phyloP scores from a whole-genome alignment of 1,284 basidiomycete genomes.

The Fistulinella staudtii region DNA sequence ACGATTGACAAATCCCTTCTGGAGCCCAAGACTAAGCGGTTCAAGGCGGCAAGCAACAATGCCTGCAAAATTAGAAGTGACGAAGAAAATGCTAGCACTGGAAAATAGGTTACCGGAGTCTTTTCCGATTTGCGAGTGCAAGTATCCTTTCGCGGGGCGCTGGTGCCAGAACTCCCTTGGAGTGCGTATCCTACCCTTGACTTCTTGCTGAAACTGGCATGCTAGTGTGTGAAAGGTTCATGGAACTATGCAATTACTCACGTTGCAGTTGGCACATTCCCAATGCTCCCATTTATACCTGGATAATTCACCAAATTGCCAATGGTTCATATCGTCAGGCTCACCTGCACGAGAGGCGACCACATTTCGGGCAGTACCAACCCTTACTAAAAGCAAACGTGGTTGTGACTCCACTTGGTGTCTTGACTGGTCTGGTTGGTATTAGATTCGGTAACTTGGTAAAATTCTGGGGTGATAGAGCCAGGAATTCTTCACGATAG shows the following conservation, averaged over 20 bases:
- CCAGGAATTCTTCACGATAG: slow-evolving; percentile 49
- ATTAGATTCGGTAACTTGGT: slow-evolving; percentile 33
- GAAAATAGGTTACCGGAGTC: slow-evolving; percentile 22
- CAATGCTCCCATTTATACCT: slow-evolving; percentile 71
- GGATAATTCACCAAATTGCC: slow-evolving; percentile 10
- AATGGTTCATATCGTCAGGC: slow-evolving; percentile 1
- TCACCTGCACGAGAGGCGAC: slow-evolving; percentile 69
- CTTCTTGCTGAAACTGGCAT: slow-evolving; percentile 12
- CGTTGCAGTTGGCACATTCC: slow-evolving; percentile 54
- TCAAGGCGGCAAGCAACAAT: slow-evolving; percentile 27
- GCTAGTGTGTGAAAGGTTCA: slow-evolving; percentile 1
- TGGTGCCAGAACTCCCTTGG: slow-evolving; percentile 44
- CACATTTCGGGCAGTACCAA: slow-evolving; percentile 64
- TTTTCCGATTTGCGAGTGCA: slow-evolving; percentile 31
- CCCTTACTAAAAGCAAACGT: slow-evolving; percentile 58
- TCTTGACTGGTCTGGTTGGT: slow-evolving; percentile 27
- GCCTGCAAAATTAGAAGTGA: slow-evolving; percentile 22
- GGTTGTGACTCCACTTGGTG: slow-evolving; percentile 41
- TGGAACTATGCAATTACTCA: slow-evolving; percentile 15
- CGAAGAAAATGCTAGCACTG: background rate
- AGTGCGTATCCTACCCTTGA: slow-evolving; percentile 22
- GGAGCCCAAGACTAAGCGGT: slow-evolving; percentile 28
- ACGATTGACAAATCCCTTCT: slow-evolving; percentile 31
- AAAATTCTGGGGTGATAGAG: slow-evolving; percentile 23
- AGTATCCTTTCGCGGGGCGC: slow-evolving; percentile 22